A percentile compares a stretch with the other conserved stretches of the same genome.
Conservation (phyloP, 108 stramenopile genomes). For the Parmales sp. region DNA sequence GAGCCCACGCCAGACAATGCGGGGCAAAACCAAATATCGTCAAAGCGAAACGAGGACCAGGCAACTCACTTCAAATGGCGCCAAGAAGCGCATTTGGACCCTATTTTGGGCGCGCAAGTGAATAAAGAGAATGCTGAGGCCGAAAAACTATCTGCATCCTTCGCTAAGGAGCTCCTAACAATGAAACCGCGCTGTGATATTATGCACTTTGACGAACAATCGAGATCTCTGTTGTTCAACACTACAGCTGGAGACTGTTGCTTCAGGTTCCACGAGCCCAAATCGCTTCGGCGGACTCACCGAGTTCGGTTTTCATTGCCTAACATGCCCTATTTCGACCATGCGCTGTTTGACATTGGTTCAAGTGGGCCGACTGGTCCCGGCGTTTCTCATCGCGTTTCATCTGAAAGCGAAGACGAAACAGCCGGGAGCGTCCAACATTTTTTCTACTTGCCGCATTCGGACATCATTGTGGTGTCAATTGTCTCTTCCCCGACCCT, state of each 20-base stretch:
- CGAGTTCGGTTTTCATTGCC: not conserved
- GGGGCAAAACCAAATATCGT: not conserved
- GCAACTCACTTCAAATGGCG: not conserved
- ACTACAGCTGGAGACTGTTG: not conserved
- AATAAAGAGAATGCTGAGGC: not conserved
- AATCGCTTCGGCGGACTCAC: not conserved
- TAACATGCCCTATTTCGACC: not conserved
- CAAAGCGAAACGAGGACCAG: not conserved
- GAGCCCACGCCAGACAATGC: conserved; percentile 1
- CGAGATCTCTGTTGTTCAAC: not conserved
- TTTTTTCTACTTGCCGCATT: not conserved
- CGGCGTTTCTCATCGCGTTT: not conserved
- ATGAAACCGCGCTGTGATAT: not conserved
- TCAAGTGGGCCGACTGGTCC: not conserved
- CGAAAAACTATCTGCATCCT: not conserved
- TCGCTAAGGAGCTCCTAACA: not conserved
- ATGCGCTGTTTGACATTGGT: not conserved
- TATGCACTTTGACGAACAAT: not conserved
- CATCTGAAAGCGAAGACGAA: not conserved
- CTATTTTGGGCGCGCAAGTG: no score
- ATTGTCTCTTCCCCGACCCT: not conserved
- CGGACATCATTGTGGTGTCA: not conserved
- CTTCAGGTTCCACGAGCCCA: not conserved
- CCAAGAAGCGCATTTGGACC: not conserved
- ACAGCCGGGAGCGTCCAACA: not conserved